These are phyloP conservation scores for Groenewaldozyma auringiensis DNA, from an alignment of 1,139 yeast species.

Conservation along the genomic window DNA sequence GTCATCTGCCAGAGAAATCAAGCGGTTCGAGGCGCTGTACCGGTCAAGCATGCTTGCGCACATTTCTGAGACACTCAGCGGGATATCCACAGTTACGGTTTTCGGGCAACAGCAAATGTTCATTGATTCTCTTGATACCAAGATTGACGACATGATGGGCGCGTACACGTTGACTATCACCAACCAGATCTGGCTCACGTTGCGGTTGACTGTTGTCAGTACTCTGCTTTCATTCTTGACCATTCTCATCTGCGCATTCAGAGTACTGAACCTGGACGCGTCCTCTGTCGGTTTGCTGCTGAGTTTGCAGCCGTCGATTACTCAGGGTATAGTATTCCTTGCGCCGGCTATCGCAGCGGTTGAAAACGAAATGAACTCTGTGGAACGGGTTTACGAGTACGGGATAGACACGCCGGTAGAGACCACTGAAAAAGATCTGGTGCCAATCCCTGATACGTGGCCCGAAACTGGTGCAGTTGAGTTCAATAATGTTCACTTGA, in stretches of 20 bases:
- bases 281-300: slow-evolving; percentile 61
- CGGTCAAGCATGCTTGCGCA: slow-evolving; percentile 69
- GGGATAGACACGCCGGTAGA: slow-evolving; percentile 59
- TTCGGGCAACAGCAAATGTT: slow-evolving; percentile 44
- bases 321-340: slow-evolving; percentile 23
- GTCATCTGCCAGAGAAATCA: slow-evolving; percentile 66
- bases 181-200: slow-evolving; percentile 69
- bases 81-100: slow-evolving; percentile 59
- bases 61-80: slow-evolving; percentile 63
- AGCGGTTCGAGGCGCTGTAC: slow-evolving; percentile 64
- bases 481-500: slow-evolving; percentile 51
- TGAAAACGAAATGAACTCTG: slow-evolving; percentile 74
- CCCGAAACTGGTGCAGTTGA: slow-evolving; percentile 50
- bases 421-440: slow-evolving; percentile 35
- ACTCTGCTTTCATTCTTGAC: slow-evolving; percentile 37
- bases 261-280: slow-evolving; percentile 51
- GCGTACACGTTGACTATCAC: slow-evolving; percentile 56
- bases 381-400: slow-evolving; percentile 63
- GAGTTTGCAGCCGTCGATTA: slow-evolving; percentile 24
- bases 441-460: slow-evolving; percentile 44
- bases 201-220: slow-evolving; percentile 49
- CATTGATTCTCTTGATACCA: slow-evolving; percentile 37
- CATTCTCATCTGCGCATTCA: slow-evolving; percentile 48
- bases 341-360: slow-evolving; percentile 49
- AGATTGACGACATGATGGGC: slow-evolving; percentile 56